These are phyloP conservation scores for Lippia alba DNA, from an alignment of 305 asterid genomes.

Conservation along the genomic window DNA sequence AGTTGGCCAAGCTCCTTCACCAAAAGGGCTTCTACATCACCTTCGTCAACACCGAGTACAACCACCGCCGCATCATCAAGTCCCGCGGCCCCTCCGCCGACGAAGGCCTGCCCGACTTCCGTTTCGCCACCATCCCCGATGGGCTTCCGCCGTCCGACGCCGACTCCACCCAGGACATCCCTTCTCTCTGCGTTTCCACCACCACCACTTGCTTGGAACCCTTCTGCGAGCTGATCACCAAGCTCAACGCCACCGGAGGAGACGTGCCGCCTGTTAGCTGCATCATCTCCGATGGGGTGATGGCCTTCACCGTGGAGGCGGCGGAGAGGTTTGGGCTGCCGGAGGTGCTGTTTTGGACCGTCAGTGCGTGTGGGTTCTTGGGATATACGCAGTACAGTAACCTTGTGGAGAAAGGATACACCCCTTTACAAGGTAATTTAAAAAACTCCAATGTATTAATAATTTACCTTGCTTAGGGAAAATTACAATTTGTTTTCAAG, in stretches of 20 bases:
- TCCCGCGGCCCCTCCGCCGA: conserved; percentile 31
- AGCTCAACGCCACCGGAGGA: conserved; percentile 33
- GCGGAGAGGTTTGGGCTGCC: conserved; percentile 38
- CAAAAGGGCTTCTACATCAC: conserved; percentile 40
- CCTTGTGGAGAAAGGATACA: conserved; percentile 33
- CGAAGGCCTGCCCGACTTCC: conserved; percentile 36
- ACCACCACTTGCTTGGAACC: conserved; percentile 40
- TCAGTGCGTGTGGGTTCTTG: conserved; percentile 36
- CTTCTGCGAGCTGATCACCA: conserved; percentile 39
- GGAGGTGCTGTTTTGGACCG: conserved; percentile 40
- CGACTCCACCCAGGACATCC: conserved; percentile 44
- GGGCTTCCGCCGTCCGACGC: conserved; percentile 43
- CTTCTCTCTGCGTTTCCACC: conserved; percentile 34
- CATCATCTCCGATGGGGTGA: conserved; percentile 48
- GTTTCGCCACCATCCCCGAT: conserved; percentile 39
- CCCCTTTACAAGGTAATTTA: conserved; percentile 32
- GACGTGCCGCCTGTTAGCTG: conserved; percentile 48
- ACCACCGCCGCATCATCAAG: conserved; percentile 42
- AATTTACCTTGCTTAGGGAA: no score
- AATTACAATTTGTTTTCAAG: no score
- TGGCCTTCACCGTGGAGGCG: conserved; percentile 46
- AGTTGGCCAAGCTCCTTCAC: conserved; percentile 44
- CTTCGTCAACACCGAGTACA: conserved; percentile 47
- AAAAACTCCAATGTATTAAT: neutral
- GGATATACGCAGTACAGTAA: conserved; percentile 33